Conservation (phyloP, 768 basidiomycete species). For the Panaeolus cyanescens region DNA sequence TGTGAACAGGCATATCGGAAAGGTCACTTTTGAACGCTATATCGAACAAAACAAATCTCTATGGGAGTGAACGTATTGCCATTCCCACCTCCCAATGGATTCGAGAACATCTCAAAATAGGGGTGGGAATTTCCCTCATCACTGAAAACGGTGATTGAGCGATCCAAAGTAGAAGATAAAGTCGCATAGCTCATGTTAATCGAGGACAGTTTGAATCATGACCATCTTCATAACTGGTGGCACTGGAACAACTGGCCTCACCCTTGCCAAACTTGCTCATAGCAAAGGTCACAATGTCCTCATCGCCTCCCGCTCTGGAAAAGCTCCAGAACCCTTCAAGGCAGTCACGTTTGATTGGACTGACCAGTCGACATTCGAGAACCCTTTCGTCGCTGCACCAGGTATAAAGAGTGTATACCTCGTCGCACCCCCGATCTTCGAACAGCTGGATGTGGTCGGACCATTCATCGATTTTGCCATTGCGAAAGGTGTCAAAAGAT, state of each 20-base stretch:
- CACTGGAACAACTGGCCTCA: conserved; percentile 22
- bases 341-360: conserved; percentile 25
- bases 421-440: conserved; percentile 15
- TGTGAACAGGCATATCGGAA: not conserved
- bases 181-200: not conserved
- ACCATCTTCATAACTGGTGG: conserved; percentile 30
- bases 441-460: conserved; percentile 15
- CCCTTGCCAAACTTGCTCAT: conserved; percentile 20
- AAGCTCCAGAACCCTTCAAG: conserved; percentile 20
- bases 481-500: conserved; percentile 23
- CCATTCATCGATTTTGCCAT: conserved; percentile 24
- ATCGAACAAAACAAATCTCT: not conserved
- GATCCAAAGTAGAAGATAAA: not conserved
- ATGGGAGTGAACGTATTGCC: not conserved
- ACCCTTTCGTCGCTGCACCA: conserved; percentile 12
- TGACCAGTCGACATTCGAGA: conserved; percentile 19
- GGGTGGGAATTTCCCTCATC: not conserved
- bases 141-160: no score
- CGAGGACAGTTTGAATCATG: conserved; percentile 11
- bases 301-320: conserved; percentile 22
- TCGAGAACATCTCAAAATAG: not conserved
- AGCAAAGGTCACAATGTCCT: conserved; percentile 16
- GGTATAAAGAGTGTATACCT: conserved; percentile 23
- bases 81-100: no score
- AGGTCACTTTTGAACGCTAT: not conserved